phyloP scores from a whole-genome alignment of 352 stramenopile species.

The Phytophthora foliorum region DNA sequence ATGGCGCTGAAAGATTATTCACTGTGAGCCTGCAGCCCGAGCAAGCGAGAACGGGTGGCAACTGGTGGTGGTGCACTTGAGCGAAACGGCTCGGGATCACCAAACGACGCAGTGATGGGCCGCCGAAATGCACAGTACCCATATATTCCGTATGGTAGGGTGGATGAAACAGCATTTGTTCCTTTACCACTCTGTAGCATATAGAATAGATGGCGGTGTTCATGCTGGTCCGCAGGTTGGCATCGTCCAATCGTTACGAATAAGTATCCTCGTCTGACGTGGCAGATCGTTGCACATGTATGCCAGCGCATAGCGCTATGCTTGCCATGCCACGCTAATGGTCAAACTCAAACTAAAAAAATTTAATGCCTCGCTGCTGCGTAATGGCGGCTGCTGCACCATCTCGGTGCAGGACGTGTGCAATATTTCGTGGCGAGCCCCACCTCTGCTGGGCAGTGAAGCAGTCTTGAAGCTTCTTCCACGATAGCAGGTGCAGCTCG shows the following conservation, averaged over 20 bases:
- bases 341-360: slow-evolving; percentile 16
- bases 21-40: not conserved
- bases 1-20: slow-evolving; percentile 7
- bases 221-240: not conserved
- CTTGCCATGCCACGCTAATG: slow-evolving; percentile 22
- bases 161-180: not conserved
- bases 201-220: not conserved
- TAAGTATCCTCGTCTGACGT: slow-evolving; percentile 27
- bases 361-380: slow-evolving; percentile 4
- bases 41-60: not conserved
- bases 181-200: not conserved
- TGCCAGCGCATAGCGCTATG: not conserved
- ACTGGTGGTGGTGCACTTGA: not conserved
- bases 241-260: slow-evolving; percentile 25
- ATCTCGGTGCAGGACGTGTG: slow-evolving; percentile 5
- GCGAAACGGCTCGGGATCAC: not conserved
- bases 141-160: slow-evolving; percentile 3
- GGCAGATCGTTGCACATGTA: slow-evolving; percentile 21
- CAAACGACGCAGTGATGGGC: not conserved
- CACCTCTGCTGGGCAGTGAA: slow-evolving; percentile 1
- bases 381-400: not conserved
- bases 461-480: slow-evolving; percentile 32
- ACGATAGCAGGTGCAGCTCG: slow-evolving; percentile 14
- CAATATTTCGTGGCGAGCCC: slow-evolving; percentile 19
- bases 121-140: not conserved